Conservation (phyloP, 2,329 filamentous ascomycete species). For the Penicillium sp. region DNA sequence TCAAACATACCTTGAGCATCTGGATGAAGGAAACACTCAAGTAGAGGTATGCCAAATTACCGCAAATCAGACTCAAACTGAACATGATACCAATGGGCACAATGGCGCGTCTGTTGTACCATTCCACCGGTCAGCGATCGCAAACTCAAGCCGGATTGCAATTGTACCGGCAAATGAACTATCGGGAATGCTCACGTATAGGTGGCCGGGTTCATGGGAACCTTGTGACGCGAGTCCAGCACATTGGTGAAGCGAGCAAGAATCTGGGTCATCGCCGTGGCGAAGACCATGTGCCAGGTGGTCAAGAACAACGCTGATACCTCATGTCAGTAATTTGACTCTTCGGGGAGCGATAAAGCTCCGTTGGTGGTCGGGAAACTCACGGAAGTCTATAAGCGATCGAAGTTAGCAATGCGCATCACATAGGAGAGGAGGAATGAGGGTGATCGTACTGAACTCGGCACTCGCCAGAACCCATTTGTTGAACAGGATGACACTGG, state of each 20-base stretch:
- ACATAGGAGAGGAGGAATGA: too few relatives aligned
- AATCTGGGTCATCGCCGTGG: conserved; percentile 87
- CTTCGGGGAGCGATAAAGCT: neutral
- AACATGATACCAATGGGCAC: conserved; percentile 95
- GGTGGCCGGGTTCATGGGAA: conserved; percentile 90
- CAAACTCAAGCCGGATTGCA: neutral
- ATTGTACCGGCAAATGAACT: neutral
- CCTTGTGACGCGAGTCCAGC: conserved; percentile 87
- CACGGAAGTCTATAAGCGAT: conserved; percentile 43
- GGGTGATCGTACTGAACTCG: conserved; percentile 65
- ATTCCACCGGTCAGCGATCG: conserved; percentile 3
- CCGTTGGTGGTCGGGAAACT: conserved; percentile 19
- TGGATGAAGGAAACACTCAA: conserved; percentile 96
- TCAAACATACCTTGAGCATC: conserved; percentile 78
- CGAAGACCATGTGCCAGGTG: conserved; percentile 90
- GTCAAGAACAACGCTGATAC: conserved; percentile 63
- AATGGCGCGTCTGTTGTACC: conserved; percentile 62
- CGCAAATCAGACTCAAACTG: conserved; percentile 92
- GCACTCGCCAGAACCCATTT: conserved; percentile 90
- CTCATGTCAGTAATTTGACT: conserved; percentile 1
- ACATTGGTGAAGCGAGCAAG: conserved; percentile 82
- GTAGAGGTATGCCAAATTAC: conserved; percentile 93
- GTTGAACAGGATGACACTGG: conserved; percentile 95
- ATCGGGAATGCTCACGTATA: conserved; percentile 55
- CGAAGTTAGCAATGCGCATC: too few relatives aligned